Conservation (phyloP, 805 yeast genomes). For the Dipodascus geniculatus region DNA sequence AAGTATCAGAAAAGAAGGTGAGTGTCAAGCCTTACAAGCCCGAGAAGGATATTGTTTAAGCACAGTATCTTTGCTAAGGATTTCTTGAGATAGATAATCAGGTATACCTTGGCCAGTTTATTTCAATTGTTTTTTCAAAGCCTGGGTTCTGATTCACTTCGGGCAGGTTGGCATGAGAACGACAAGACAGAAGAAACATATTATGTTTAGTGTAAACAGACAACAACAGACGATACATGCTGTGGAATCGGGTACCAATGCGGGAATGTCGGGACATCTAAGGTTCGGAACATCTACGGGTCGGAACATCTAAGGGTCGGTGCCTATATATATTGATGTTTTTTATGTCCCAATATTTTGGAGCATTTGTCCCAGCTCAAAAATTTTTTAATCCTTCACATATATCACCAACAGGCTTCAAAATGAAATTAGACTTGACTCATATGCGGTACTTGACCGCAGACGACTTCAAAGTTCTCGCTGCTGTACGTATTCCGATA, state of each 20-base stretch:
- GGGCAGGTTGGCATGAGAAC: not conserved
- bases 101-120: no score
- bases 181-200: not conserved
- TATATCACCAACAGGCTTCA: not conserved
- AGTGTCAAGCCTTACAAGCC: no score
- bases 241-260: no score
- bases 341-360: no score
- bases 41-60: no score
- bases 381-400: not conserved
- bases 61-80: no score
- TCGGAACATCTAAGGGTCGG: no score
- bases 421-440: slow-evolving; percentile 83
- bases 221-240: no score
- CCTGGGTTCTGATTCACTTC: not conserved
- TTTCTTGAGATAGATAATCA: no score
- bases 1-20: no score
- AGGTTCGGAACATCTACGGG: not conserved
- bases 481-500: slow-evolving; percentile 40
- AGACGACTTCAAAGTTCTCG: slow-evolving; percentile 82
- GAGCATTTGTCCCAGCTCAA: not conserved
- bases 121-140: no score
- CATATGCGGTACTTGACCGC: slow-evolving; percentile 88
- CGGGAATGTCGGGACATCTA: not conserved
- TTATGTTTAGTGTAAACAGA: not conserved
- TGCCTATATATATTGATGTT: no score